These are phyloP conservation scores for Zalaria obscura DNA, from an alignment of 2,329 filamentous ascomycete genomes.

Conservation along the genomic window DNA sequence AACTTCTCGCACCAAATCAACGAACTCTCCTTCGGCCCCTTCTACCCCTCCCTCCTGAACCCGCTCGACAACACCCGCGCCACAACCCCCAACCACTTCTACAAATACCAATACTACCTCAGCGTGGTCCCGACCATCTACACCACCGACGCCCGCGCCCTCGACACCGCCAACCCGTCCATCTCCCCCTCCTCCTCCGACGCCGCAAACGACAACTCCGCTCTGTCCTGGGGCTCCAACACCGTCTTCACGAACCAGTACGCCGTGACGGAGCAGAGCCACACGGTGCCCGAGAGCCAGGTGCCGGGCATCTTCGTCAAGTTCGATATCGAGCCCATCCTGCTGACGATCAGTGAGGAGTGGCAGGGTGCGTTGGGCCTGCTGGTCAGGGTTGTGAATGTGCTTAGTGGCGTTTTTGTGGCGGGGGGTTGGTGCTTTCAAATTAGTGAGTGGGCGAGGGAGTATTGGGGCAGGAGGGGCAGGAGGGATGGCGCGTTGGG, in stretches of 20 bases:
- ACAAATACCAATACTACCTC: conserved; percentile 97
- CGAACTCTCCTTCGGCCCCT: conserved; percentile 93
- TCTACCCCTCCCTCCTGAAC: conserved; percentile 86
- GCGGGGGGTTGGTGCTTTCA: conserved; percentile 90
- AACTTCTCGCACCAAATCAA: conserved; percentile 97
- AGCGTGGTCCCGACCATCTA: conserved; percentile 92
- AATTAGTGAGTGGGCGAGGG: conserved; percentile 58
- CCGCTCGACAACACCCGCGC: conserved; percentile 87
- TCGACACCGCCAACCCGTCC: conserved; percentile 27
- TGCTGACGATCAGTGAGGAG: conserved; percentile 72
- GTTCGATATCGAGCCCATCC: conserved; percentile 94
- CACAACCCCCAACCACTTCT: conserved; percentile 60
- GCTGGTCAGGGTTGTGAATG: conserved; percentile 73
- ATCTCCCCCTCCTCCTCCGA: conserved; percentile 27
- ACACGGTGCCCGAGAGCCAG: conserved; percentile 49
- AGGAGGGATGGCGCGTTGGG: conserved; percentile 29
- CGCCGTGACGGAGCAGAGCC: conserved; percentile 81
- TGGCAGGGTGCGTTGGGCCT: conserved; percentile 62
- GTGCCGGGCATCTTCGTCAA: conserved; percentile 95
- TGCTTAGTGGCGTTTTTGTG: conserved; percentile 79
- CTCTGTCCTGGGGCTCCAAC: conserved; percentile 26
- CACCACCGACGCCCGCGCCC: conserved; percentile 36
- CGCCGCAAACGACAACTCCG: conserved; percentile 17
- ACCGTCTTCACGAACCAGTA: conserved; percentile 93
- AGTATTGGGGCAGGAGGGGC: conserved; percentile 30